phyloP scores from a whole-genome alignment of 2,329 filamentous ascomycete genomes.

The Penicillium olsonii region DNA sequence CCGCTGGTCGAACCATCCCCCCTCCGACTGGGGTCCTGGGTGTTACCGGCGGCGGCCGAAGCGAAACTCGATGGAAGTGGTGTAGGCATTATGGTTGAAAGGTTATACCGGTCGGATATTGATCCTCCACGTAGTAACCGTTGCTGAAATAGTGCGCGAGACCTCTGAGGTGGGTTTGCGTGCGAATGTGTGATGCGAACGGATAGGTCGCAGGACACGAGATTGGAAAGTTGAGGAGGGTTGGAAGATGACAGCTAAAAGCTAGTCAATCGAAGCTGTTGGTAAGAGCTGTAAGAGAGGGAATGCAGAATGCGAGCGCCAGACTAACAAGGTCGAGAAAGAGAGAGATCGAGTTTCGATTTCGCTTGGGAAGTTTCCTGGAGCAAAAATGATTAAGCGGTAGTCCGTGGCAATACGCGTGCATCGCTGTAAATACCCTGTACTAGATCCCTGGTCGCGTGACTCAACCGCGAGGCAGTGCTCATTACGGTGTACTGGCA shows the following conservation, averaged over 20 bases:
- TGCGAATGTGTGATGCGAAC: slow-evolving; percentile 27
- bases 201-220: slow-evolving; percentile 27
- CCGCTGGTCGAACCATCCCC: slow-evolving; percentile 58
- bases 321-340: slow-evolving; percentile 35
- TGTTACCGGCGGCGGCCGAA: slow-evolving; percentile 77
- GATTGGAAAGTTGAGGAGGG: slow-evolving; percentile 13
- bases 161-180: slow-evolving; percentile 25
- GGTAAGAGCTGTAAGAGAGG: slow-evolving; percentile 16
- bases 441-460: slow-evolving; percentile 17
- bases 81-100: slow-evolving; percentile 60
- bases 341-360: slow-evolving; percentile 32
- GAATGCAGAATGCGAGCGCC: slow-evolving; percentile 32
- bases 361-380: slow-evolving; percentile 31
- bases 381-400: slow-evolving; percentile 32
- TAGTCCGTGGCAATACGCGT: slow-evolving; percentile 32
- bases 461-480: slow-evolving; percentile 1
- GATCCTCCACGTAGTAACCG: slow-evolving; percentile 27
- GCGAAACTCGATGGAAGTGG: slow-evolving; percentile 82
- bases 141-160: slow-evolving; percentile 23
- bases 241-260: slow-evolving; percentile 18
- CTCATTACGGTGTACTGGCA: slow-evolving; percentile 4
- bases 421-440: slow-evolving; percentile 19
- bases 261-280: slow-evolving; percentile 24
- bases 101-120: slow-evolving; percentile 23
- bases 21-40: slow-evolving; percentile 61